Evolutionary conservation across 805 yeast species (phyloP), one percentile per base, ranked within the genome.

Genomic region (Metschnikowia santaceciliae): DNA sequence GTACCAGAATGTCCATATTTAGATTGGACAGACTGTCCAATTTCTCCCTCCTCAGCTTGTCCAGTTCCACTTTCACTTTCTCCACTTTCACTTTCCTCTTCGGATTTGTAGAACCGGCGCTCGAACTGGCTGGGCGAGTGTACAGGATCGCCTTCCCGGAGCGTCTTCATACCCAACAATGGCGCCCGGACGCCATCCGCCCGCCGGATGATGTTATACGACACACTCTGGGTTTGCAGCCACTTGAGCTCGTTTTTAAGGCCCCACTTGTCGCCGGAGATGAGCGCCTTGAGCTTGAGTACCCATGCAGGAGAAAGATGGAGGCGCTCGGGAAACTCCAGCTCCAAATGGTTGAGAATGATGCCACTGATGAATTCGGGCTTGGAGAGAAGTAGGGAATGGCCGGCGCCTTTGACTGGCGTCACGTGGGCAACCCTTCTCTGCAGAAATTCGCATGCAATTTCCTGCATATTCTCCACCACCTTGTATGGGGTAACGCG

Each of bases 251-350:
- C 87, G 61, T 86, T 87, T 65, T 86, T 86, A 55, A 87, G 67
- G 20, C 90, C 88, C 92, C 92, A 87, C 66, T 87, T 86, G 58
- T 81, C 86, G 2, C 86, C 86, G 23, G 81, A 77, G 13, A 81
- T 75, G 47, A 80, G 76, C 2, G 87, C 87, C 58, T 82, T 79
- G 15, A 81, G 74, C 54, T 79, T 75, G 47, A 86, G 71, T 44
- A 84, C 89, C 91, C 91, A 86, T 2, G 87, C 79, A 23, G 86
- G 80, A 19, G 83, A 80, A 34, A 87, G 73, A 56, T 83, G 78
- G 46, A 79, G 68, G 36, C 77, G 49, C 42, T 70, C 72, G 19
- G 83, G 82, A 47, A 71, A 69, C 23, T 74, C 66, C 47, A 59
- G 68, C 49, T 77, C 80, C 14, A 86, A 60, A 60, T 84, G 88